These are phyloP conservation scores for Selaginella tamariscina DNA, from an alignment of 75 land plant genomes.

Conservation along the genomic window DNA sequence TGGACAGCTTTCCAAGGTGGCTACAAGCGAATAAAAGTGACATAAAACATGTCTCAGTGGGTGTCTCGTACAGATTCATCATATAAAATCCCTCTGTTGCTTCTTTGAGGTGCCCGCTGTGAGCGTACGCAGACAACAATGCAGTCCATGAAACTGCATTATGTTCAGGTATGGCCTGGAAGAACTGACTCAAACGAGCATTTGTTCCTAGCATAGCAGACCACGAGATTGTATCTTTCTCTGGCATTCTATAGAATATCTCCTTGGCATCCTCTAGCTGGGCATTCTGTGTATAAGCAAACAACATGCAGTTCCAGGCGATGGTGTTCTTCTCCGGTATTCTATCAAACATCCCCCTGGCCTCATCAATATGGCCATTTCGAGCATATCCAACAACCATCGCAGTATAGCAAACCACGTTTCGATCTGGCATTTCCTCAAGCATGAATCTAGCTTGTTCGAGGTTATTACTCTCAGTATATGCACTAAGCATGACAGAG, in stretches of 20 bases:
- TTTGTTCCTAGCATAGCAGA: too few species aligned
- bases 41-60: not conserved
- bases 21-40: not conserved
- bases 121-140: not conserved
- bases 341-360: too few species aligned
- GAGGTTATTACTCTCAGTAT: not conserved
- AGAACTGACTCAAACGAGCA: too few species aligned
- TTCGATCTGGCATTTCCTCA: not conserved
- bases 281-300: too few species aligned
- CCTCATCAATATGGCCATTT: not conserved
- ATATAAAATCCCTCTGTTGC: not conserved
- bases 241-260: too few species aligned
- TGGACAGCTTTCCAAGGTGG: not conserved
- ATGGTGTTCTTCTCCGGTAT: too few species aligned
- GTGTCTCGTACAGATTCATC: not conserved
- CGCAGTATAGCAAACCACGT: not conserved
- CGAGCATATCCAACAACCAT: not conserved
- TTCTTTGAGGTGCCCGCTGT: not conserved
- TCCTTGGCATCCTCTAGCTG: too few species aligned
- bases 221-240: too few species aligned
- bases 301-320: too few species aligned
- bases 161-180: too few species aligned
- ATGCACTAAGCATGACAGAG: not conserved
- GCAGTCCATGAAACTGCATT: not conserved
- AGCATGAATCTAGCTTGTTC: not conserved